Conservation (phyloP, 1,139 yeast genomes). For the Diutina neorugosa region DNA sequence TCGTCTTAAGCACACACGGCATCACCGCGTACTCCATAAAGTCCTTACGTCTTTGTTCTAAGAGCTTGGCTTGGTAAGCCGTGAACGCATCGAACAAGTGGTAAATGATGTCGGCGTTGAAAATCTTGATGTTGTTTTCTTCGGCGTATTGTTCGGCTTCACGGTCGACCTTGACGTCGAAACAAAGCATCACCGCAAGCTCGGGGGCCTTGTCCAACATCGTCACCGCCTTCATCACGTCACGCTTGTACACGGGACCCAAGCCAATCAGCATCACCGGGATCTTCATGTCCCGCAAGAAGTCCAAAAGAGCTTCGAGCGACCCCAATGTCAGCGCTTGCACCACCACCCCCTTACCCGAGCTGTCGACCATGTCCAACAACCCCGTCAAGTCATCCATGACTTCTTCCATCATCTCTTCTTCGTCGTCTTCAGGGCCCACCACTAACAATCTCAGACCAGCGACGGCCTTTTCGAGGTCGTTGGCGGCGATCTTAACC, state of each 20-base stretch:
- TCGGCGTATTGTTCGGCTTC: constrained; percentile 97
- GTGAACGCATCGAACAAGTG: constrained; percentile 93
- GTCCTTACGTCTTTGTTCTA: constrained; percentile 85
- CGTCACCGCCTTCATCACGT: constrained; percentile 92
- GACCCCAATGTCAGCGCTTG: constrained; percentile 99
- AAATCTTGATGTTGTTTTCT: constrained; percentile 82
- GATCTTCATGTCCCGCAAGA: constrained; percentile 95
- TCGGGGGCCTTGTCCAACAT: constrained; percentile 97
- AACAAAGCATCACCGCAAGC: constrained; percentile 92
- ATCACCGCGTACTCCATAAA: constrained; percentile 81
- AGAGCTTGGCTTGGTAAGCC: constrained; percentile 76
- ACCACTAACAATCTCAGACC: constrained; percentile 94
- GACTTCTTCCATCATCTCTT: constrained; percentile 93
- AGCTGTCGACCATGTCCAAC: constrained; percentile 84
- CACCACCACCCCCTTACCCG: constrained; percentile 95
- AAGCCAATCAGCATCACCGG: constrained; percentile 97
- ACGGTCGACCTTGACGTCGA: constrained; percentile 92
- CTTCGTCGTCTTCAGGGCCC: constrained; percentile 97
- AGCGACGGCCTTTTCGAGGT: constrained; percentile 96
- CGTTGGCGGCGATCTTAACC: constrained; percentile 96
- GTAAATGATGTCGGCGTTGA: constrained; percentile 92
- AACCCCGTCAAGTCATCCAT: constrained; percentile 97
- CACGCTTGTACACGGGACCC: constrained; percentile 97
- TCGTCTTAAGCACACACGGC: constrained; percentile 90
- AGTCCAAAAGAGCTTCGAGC: constrained; percentile 89